phyloP scores from a whole-genome alignment of 805 yeast species.

The Monosporozyma siamensis region DNA sequence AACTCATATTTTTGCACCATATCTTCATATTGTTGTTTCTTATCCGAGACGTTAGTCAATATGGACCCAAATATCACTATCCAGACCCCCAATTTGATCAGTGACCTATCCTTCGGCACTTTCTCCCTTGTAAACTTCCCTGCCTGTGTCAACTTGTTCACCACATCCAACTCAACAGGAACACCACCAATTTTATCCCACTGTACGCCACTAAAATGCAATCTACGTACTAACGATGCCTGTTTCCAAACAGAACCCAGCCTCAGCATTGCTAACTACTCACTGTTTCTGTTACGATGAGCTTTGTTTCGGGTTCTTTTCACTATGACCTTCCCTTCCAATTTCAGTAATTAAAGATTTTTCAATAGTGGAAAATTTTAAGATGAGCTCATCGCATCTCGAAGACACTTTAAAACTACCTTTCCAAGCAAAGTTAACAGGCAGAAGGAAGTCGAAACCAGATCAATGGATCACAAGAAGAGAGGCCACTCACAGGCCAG shows the following conservation, averaged over 20 bases:
- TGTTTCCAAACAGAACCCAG: too few relatives aligned
- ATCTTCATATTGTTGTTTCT: constrained; percentile 33
- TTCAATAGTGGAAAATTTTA: constrained; percentile 1
- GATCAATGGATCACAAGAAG: not conserved
- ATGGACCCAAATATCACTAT: constrained; percentile 40
- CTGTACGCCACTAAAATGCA: not conserved
- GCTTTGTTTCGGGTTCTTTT: too few relatives aligned
- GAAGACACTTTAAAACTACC: not conserved
- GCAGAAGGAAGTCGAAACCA: not conserved
- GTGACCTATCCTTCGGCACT: constrained; percentile 10
- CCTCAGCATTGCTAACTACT: not conserved
- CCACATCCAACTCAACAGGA: not conserved
- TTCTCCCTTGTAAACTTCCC: not conserved
- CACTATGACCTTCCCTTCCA: not conserved
- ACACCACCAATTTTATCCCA: not conserved
- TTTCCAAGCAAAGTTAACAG: not conserved
- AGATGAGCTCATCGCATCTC: constrained; percentile 1
- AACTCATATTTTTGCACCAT: constrained; percentile 32
- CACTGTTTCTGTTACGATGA: too few relatives aligned
- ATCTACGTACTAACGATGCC: not conserved
- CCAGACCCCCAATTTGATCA: constrained; percentile 34
- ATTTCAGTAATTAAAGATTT: not conserved
- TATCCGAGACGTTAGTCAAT: constrained; percentile 37
- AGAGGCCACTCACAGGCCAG: constrained; percentile 1
- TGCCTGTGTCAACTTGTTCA: not conserved